Conservation (phyloP, 768 basidiomycete genomes). For the Boletus barrowsii region DNA sequence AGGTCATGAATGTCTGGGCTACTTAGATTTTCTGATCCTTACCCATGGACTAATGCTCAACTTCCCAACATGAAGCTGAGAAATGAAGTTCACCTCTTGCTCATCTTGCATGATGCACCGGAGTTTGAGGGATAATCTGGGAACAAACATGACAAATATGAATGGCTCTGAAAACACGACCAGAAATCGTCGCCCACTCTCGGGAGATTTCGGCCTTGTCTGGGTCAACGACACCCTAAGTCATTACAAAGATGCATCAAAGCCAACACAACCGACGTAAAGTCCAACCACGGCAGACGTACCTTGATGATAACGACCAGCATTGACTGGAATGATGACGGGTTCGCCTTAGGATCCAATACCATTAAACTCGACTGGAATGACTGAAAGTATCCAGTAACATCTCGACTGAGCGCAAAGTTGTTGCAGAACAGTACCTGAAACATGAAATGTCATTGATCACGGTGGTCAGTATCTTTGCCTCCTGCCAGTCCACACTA, state of each 20-base stretch:
- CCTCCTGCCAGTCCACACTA: too few relatives aligned
- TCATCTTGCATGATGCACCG: slow-evolving; percentile 61
- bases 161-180: too few relatives aligned
- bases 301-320: slow-evolving; percentile 65
- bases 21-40: background rate
- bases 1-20: background rate
- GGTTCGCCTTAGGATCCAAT: slow-evolving; percentile 56
- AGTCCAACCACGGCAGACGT: background rate
- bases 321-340: slow-evolving; percentile 54
- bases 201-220: slow-evolving; percentile 55
- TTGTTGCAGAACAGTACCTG: slow-evolving; percentile 66
- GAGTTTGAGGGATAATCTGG: slow-evolving; percentile 55
- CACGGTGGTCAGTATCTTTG: background rate
- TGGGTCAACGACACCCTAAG: slow-evolving; percentile 59
- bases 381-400: slow-evolving; percentile 60
- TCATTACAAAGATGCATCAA: background rate
- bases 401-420: slow-evolving; percentile 60
- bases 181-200: slow-evolving; percentile 40
- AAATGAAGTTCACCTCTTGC: slow-evolving; percentile 60
- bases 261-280: background rate
- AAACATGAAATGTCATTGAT: background rate
- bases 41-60: slow-evolving; percentile 62
- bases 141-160: too few relatives aligned
- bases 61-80: slow-evolving; percentile 52
- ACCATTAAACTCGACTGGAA: slow-evolving; percentile 57